Conservation (phyloP, 2,329 filamentous ascomycete genomes). For the Dothiorella sarmentorum region DNA sequence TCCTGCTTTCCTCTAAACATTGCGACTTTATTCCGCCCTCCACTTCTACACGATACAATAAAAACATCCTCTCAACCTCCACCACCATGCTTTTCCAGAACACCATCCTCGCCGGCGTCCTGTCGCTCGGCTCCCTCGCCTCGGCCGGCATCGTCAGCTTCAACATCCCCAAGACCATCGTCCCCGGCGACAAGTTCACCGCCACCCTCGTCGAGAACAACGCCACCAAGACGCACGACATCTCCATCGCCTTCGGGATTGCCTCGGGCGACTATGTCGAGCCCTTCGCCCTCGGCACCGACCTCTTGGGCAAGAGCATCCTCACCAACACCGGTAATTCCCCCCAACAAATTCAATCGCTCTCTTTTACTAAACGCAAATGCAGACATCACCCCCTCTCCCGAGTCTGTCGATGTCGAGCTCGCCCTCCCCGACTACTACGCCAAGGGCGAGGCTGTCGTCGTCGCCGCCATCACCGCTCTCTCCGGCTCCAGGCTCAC, state of each 20-base stretch:
- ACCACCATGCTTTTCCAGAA: neutral
- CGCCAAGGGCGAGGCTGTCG: neutral
- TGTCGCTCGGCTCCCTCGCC: neutral
- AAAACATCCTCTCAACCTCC: no score
- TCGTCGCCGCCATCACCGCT: neutral
- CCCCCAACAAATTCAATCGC: neutral
- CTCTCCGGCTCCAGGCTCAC: neutral
- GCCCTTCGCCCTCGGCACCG: neutral
- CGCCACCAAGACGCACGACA: constrained; percentile 1
- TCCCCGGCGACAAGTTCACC: neutral
- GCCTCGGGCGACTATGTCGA: neutral
- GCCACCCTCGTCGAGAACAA: constrained; percentile 1
- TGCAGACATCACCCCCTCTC: neutral
- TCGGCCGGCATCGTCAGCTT: constrained; percentile 10
- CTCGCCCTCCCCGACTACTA: neutral
- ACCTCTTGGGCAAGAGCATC: neutral
- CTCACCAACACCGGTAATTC: constrained; percentile 6
- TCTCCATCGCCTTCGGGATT: constrained; percentile 7
- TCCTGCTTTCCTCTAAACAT: no score
- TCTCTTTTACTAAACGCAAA: no score
- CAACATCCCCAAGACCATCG: constrained; percentile 1
- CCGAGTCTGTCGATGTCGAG: neutral
- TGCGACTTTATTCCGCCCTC: neutral
- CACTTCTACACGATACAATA: neutral
- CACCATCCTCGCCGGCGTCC: constrained; percentile 4